Evolutionary conservation across 1,139 yeast species (phyloP), one percentile per base, ranked within the genome.

Genomic region (Suhomyces yuchorum): DNA sequence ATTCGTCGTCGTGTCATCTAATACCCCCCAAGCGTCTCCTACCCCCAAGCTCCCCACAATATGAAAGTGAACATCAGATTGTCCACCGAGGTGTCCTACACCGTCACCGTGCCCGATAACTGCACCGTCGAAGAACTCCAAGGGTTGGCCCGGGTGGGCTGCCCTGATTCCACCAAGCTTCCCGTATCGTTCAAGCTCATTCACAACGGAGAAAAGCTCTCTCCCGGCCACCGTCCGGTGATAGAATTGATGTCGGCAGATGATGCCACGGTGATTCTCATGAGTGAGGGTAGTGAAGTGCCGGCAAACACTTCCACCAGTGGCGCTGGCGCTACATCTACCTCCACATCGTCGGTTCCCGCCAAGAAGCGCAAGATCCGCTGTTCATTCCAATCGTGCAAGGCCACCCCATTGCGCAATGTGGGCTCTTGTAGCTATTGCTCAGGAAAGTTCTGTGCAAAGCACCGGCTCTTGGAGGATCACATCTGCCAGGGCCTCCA

Each of bases 341-440:
- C 67, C 69, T 56, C 75, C 59, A 64, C 72, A 60, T 73, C 81
- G 68, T 81, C 83, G 67, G 52, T 61, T 39, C 57, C 63, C 45
- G 80, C 78, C 62, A 67, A 68, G 70, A 66, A 73, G 61, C 76
- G 82, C 68, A 82, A 84, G 68, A 78, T 78, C 65, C 75, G 78
- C 50, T 89, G 96, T 66, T 73, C 84, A 22, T 82, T 82, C 66
- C 70, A 70, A 42, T 65, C 72, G 39, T 90, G 97, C 67, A 72
- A 77, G 28, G 77, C 87, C 14, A 73, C 81, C 3, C 90, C 93
- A 1, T 78, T 89, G 50, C 80, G 96, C 54, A 87, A 90, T 71
- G 95, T 88, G 35, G 97, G 97, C 36, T 91, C 86, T 65, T 91
- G 97, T 66, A 80, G 84, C 49, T 88, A 85, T 62, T 91, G 97